A percentile compares a stretch with the other conserved stretches of the same genome.
phyloP scores from a whole-genome alignment of 441 rosid species.

The Gossypium gossypioides region DNA sequence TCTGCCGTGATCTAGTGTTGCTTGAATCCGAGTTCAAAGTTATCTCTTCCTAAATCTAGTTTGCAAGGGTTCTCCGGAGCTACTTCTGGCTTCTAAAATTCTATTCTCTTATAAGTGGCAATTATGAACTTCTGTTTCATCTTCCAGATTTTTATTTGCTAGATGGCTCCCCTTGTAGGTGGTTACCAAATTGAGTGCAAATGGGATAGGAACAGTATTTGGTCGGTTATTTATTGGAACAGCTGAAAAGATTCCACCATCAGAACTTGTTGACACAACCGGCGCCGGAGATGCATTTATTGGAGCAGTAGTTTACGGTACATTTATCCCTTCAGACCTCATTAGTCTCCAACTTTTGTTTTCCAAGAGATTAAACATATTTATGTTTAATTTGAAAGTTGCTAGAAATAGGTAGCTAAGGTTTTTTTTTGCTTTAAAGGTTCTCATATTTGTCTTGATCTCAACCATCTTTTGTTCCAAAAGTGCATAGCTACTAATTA shows the following conservation, averaged over 20 bases:
- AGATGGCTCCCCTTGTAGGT: slow-evolving; percentile 26
- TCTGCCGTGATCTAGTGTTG: background rate
- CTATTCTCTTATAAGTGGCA: background rate
- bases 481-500: background rate
- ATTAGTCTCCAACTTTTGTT: background rate
- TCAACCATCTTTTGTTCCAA: background rate
- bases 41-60: background rate
- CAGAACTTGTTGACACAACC: slow-evolving; percentile 73
- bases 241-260: slow-evolving; percentile 71
- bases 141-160: background rate
- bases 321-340: slow-evolving; percentile 3
- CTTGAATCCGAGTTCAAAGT: background rate
- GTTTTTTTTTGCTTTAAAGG: background rate
- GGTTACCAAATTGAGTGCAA: slow-evolving; percentile 35
- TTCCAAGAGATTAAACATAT: background rate
- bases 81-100: background rate
- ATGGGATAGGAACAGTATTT: slow-evolving; percentile 50
- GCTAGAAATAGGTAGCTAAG: background rate
- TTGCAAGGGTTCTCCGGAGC: background rate
- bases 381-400: background rate
- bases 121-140: background rate
- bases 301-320: slow-evolving; percentile 75
- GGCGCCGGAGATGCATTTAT: slow-evolving; percentile 94
- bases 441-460: background rate
- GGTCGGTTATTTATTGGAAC: slow-evolving; percentile 63